Conservation (phyloP, 129 eudicot genomes). For the Pulicaria dysenterica region DNA sequence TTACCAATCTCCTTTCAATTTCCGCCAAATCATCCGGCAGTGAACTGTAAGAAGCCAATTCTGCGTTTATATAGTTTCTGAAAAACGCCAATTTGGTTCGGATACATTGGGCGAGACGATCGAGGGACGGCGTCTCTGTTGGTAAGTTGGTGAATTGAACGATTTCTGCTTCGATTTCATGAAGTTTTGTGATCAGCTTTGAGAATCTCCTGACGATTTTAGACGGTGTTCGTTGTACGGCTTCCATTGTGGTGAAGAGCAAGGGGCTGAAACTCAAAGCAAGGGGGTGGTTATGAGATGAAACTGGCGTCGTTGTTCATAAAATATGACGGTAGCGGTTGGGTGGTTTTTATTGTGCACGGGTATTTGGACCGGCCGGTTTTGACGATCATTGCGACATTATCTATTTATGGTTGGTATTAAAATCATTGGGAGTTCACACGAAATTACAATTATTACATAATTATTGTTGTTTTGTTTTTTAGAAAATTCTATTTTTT, state of each 20-base stretch:
- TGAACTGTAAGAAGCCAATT: neutral
- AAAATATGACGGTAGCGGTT: slow-evolving; percentile 2
- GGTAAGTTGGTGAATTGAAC: slow-evolving; percentile 8
- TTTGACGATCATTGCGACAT: neutral
- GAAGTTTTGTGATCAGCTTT: neutral
- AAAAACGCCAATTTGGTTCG: neutral
- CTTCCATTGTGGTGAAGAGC: neutral
- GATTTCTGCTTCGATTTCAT: slow-evolving; percentile 12
- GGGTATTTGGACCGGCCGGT: neutral
- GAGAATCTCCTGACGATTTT: neutral
- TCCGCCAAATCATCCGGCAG: neutral
- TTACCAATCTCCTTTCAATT: neutral
- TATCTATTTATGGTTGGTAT: too few species aligned
- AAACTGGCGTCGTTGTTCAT: neutral
- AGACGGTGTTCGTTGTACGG: neutral
- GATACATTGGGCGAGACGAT: neutral
- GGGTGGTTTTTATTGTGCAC: neutral
- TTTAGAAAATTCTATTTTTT: too few species aligned
- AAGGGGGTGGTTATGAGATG: neutral
- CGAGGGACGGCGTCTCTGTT: neutral
- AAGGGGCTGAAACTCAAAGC: too few species aligned
- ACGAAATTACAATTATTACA: too few species aligned
- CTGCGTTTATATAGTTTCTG: slow-evolving; percentile 4
- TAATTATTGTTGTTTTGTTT: too few species aligned
- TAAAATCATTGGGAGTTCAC: too few species aligned